Evolutionary conservation across 768 basidiomycete genomes (phyloP).

Genomic region (Lactifluus piperatus): DNA sequence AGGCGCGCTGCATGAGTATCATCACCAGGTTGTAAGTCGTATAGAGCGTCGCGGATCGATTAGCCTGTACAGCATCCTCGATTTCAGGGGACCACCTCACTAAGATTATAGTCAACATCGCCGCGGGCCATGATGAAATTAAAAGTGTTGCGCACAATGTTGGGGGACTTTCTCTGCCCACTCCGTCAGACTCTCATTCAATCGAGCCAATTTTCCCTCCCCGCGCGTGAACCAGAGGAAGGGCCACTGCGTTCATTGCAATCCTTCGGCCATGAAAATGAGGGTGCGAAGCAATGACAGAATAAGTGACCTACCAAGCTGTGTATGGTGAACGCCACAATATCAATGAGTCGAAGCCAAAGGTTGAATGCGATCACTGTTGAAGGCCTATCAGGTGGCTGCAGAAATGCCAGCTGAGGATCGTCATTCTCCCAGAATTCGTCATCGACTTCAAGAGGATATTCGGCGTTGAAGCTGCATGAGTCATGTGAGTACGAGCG

Average conservation of each 20-base stretch:
- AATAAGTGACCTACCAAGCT: slow-evolving; percentile 32
- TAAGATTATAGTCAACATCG: slow-evolving; percentile 11
- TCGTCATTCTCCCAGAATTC: slow-evolving; percentile 43
- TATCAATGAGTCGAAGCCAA: slow-evolving; percentile 38
- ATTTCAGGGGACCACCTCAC: slow-evolving; percentile 37
- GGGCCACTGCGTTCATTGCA: neutral
- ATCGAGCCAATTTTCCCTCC: slow-evolving; percentile 34
- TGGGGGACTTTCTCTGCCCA: slow-evolving; percentile 27
- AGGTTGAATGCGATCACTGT: slow-evolving; percentile 33
- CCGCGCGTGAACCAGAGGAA: slow-evolving; percentile 19
- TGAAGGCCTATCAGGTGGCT: slow-evolving; percentile 38
- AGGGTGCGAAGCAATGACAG: neutral
- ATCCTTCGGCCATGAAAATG: slow-evolving; percentile 2
- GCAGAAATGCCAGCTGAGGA: slow-evolving; percentile 35
- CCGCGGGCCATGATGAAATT: neutral
- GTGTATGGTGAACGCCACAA: slow-evolving; percentile 36
- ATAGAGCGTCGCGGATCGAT: slow-evolving; percentile 37
- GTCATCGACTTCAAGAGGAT: slow-evolving; percentile 47
- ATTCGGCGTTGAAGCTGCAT: slow-evolving; percentile 38
- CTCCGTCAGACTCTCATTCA: slow-evolving; percentile 38
- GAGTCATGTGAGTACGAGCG: neutral
- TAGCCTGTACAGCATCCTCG: slow-evolving; percentile 31
- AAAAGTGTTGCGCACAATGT: slow-evolving; percentile 22
- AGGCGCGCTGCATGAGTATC: slow-evolving; percentile 71
- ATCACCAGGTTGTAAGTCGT: slow-evolving; percentile 49